A percentile compares a stretch with the other conserved stretches of the same genome.
Evolutionary conservation across 2,329 filamentous ascomycete genomes (phyloP).

Genomic region (Talaromyces verruculosus): DNA sequence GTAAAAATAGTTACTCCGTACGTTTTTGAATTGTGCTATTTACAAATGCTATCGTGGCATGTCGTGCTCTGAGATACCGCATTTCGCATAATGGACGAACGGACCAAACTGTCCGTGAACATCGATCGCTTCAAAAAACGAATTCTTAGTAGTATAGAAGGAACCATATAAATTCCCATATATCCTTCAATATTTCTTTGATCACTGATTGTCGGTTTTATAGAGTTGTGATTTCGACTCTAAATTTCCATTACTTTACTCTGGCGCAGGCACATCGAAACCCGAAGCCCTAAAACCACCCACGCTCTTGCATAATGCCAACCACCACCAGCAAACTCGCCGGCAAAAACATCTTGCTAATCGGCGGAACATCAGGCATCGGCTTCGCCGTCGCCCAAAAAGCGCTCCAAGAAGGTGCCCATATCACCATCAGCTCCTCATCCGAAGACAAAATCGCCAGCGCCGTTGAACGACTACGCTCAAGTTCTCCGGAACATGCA

Average conservation of each 20-base stretch:
- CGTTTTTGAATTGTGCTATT: neutral
- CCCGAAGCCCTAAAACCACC: neutral
- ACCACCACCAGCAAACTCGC: constrained; percentile 41
- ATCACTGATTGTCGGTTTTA: too few relatives aligned
- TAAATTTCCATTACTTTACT: neutral
- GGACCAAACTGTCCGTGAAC: constrained; percentile 6
- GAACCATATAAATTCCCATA: neutral
- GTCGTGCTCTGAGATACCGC: too few relatives aligned
- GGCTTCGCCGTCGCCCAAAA: constrained; percentile 55
- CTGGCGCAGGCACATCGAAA: neutral
- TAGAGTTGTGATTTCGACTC: neutral
- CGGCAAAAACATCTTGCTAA: constrained; percentile 49
- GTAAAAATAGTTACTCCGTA: neutral
- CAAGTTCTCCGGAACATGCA: constrained; percentile 41
- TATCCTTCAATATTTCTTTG: too few relatives aligned
- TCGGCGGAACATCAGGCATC: constrained; percentile 56
- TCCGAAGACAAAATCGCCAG: constrained; percentile 38
- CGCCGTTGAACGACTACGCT: constrained; percentile 43
- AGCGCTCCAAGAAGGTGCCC: constrained; percentile 50
- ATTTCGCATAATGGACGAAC: neutral
- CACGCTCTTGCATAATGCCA: neutral
- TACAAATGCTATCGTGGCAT: neutral
- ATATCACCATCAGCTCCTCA: constrained; percentile 52
- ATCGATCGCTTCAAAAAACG: neutral
- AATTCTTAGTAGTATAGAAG: neutral